Evolutionary conservation across 106 monocot species (phyloP), one percentile per base, ranked within the genome.

Genomic region (Allium cepa): DNA sequence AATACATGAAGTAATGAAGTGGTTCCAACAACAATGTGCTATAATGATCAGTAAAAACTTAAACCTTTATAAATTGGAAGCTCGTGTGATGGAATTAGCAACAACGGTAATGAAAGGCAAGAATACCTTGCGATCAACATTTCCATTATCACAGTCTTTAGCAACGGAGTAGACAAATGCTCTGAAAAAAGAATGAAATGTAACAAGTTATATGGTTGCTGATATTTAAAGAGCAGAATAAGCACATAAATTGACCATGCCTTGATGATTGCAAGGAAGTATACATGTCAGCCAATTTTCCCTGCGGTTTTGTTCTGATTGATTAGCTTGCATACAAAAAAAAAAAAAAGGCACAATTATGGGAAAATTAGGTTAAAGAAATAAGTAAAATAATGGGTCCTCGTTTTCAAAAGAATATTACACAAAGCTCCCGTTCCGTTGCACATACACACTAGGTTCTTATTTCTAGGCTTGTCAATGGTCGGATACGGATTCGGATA

Each of bases 211-310:
- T 8, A 64, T 49, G 7, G n/a, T 60, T 53, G 8, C 47, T 59
- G 15, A 72, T 8, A 83, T 69, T 48, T 17, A n/a, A 53, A 50
- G 13, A 26, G 51, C 70, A 50, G 12, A 12, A 56, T 57, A n/a
- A 26, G 7, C 47, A 49, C 18, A 15, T n/a, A 49, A 64, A 64
- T 50, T n/a, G 36, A 36, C 5, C 26, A 26, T 66, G 89, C 96
- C 96, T 84, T 51, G 96, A 83, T 57, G 96, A 92, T 46, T 97
- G 96, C 64, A 97, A 79, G 46, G 96, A 86, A 53, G 92, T 97
- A 74, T 97, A 97, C 92, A 97, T 97, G 70, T 97, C 92, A 56
- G 96, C 96, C 69, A 97, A 62, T 70, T 97, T 97, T 28, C 96
- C 96, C 96, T 97, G 76, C 12, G 85, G 62, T 60, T 66, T 45